Evolutionary conservation across 768 basidiomycete genomes (phyloP).

Genomic region (Trametes cingulata): DNA sequence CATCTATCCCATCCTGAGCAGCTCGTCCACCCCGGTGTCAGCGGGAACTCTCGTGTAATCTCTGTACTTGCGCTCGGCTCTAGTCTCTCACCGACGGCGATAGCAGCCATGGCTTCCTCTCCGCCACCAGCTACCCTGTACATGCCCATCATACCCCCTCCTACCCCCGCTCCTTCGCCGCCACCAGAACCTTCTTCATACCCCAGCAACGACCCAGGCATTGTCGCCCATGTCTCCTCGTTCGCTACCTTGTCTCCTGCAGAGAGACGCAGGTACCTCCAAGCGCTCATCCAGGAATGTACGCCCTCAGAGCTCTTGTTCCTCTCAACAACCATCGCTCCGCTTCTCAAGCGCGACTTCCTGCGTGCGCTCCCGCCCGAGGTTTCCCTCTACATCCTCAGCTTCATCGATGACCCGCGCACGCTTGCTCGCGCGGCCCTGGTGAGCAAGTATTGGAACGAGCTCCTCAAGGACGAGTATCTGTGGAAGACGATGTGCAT

Average conservation of each 20-base stretch:
- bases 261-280: constrained; percentile 53
- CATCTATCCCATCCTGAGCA: too few species aligned
- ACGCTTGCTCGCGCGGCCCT: constrained; percentile 68
- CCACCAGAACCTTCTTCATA: constrained; percentile 32
- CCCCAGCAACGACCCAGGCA: constrained; percentile 17
- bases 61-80: too few species aligned
- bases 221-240: constrained; percentile 19
- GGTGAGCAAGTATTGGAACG: constrained; percentile 74
- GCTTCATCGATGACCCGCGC: constrained; percentile 73
- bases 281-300: constrained; percentile 52
- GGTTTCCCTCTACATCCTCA: constrained; percentile 71
- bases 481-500: constrained; percentile 81
- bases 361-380: constrained; percentile 50
- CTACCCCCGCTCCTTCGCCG: constrained; percentile 65
- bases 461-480: constrained; percentile 69
- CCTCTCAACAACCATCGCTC: constrained; percentile 63
- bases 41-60: too few species aligned
- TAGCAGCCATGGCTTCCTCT: constrained; percentile 12
- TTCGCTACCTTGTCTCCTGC: constrained; percentile 40
- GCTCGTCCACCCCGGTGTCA: too few species aligned
- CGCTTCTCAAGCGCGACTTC: constrained; percentile 66
- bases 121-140: constrained; percentile 38
- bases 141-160: constrained; percentile 57
- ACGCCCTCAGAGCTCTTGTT: constrained; percentile 63
- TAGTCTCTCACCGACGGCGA: too few species aligned